Conservation (phyloP, 106 monocot genomes). For the Cymbidium sinense region DNA sequence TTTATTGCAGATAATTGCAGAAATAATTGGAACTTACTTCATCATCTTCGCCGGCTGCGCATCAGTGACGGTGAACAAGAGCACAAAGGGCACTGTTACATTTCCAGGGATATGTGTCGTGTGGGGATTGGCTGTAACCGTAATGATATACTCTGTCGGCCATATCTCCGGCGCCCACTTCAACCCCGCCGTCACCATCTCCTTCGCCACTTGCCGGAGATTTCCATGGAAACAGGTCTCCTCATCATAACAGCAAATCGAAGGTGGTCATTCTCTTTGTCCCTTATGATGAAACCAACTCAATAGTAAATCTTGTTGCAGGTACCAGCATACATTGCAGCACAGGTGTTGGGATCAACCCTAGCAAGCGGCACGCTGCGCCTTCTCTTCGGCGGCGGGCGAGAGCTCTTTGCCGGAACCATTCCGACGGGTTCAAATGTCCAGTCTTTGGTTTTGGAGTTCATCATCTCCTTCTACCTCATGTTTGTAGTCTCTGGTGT, state of each 20-base stretch:
- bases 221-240: constrained; percentile 74
- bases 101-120: constrained; percentile 71
- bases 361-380: constrained; percentile 72
- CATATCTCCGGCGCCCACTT: constrained; percentile 94
- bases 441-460: constrained; percentile 67
- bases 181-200: constrained; percentile 69
- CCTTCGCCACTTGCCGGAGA: constrained; percentile 56
- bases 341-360: constrained; percentile 65
- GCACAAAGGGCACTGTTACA: constrained; percentile 33
- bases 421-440: constrained; percentile 55
- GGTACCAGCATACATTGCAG: constrained; percentile 50
- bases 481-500: constrained; percentile 96
- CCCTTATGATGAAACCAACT: background rate
- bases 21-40: constrained; percentile 79
- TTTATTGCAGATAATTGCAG: constrained; percentile 50
- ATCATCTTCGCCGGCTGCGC: constrained; percentile 76
- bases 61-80: constrained; percentile 48
- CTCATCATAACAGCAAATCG: background rate
- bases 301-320: background rate
- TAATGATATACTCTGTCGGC: constrained; percentile 82
- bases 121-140: constrained; percentile 76
- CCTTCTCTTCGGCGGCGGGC: constrained; percentile 46
- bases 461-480: constrained; percentile 89
- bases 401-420: constrained; percentile 55
- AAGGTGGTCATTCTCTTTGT: background rate